Evolutionary conservation across 2,329 filamentous ascomycete species (phyloP), one percentile per base, ranked within the genome.

Genomic region (Stagonosporopsis tanaceti): DNA sequence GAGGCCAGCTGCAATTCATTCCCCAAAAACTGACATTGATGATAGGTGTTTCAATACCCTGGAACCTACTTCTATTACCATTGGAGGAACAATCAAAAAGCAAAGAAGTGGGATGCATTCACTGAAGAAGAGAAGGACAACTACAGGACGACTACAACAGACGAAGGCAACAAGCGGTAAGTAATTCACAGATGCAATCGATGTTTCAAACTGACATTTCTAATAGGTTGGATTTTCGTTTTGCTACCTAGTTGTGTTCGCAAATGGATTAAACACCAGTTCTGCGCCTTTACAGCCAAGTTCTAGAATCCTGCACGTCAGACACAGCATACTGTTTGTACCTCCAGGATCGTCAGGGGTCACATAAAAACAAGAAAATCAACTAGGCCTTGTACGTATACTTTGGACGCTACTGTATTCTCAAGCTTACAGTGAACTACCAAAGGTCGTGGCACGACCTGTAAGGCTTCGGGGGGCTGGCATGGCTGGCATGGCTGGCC

Each of bases 101-200:
- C 52, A 14, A 65, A 54, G 52, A 68, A 62, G 25, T 79, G 77
- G 77, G 62, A 65, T 44, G 65, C 78, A 1, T 78, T 84, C 47
- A 72, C 61, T 4, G 56, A 64, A 4, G 71, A 75, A 48, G 61
- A 78, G 56, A 69, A 70, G 47, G 38, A 71, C 41, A 61, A 71
- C 5, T 78, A 78, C 62, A 57, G 77, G 1, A 57, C 66, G 9
- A 71, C 62, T 2, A 77, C 76, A 3, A 72, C 53, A 40, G 74
- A 78, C 55, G 66, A 77, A 50, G 73, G 74, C 0, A 76, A 73
- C 46, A 76, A 75, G 66, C 63, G 73, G 48, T 41, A 38, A 27
- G 45, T 39, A 5, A 24, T 2, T 25, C 6, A 17, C 6, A 6
- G 4, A 34, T 2, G 14, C 20, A 17, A 11, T 1, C 12, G 9